A percentile compares a stretch with the other conserved stretches of the same genome.
Conservation (phyloP, 176 grass and related monocot species). For the Musa beccarii region DNA sequence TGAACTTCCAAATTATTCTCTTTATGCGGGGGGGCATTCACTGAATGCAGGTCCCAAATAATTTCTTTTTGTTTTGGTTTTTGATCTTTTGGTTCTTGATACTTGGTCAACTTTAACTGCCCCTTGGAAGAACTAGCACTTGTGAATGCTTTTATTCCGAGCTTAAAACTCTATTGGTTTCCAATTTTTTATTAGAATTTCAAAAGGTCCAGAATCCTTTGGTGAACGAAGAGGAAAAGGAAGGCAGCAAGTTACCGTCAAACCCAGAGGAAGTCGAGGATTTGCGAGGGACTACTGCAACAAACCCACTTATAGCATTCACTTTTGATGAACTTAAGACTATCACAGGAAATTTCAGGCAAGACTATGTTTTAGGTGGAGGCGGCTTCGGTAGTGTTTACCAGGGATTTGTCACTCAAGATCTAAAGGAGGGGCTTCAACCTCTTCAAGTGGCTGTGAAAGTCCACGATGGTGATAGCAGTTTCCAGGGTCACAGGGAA, state of each 20-base stretch:
- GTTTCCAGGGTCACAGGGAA: constrained; percentile 18
- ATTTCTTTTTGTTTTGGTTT: neutral
- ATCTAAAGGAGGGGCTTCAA: constrained; percentile 13
- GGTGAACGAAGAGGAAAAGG: neutral
- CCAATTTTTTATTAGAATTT: neutral
- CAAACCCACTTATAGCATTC: constrained; percentile 10
- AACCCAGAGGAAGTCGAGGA: constrained; percentile 21
- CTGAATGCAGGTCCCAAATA: neutral
- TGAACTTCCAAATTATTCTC: neutral
- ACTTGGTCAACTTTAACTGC: neutral
- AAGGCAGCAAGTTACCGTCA: constrained; percentile 11
- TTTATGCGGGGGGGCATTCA: neutral
- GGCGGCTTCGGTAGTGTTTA: constrained; percentile 17
- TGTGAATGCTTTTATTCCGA: neutral
- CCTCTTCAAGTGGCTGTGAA: constrained; percentile 21
- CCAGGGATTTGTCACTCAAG: constrained; percentile 11
- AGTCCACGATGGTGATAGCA: constrained; percentile 20
- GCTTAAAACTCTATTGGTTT: neutral
- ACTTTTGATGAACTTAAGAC: constrained; percentile 19
- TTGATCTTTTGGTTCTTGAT: neutral
- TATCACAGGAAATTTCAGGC: constrained; percentile 14
- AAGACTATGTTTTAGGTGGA: constrained; percentile 14
- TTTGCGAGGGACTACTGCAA: constrained; percentile 5
- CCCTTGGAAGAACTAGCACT: neutral
- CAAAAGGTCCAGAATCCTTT: constrained; percentile 2